phyloP scores from a whole-genome alignment of 352 stramenopile species.

The Phytophthora megakarya region DNA sequence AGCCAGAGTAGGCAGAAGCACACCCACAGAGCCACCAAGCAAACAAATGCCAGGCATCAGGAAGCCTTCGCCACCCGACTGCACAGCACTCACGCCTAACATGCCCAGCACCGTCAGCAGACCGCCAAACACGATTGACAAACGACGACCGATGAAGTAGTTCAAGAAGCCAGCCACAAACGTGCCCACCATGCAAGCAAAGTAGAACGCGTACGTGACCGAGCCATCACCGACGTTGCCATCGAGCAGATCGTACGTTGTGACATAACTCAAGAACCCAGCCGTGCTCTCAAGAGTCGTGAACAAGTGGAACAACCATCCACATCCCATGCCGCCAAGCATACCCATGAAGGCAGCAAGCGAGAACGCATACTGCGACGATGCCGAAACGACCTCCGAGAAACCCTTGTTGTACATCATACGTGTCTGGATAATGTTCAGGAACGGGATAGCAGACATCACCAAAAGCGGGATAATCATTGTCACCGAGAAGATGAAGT shows the following conservation, averaged over 20 bases:
- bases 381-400: slow-evolving; percentile 83
- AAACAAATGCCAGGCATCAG: slow-evolving; percentile 69
- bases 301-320: slow-evolving; percentile 85
- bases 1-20: slow-evolving; percentile 74
- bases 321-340: slow-evolving; percentile 67
- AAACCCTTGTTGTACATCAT: slow-evolving; percentile 94
- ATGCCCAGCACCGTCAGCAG: slow-evolving; percentile 74
- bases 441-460: slow-evolving; percentile 83
- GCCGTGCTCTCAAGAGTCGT: slow-evolving; percentile 72
- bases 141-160: slow-evolving; percentile 75
- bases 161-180: slow-evolving; percentile 61
- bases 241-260: slow-evolving; percentile 72
- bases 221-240: slow-evolving; percentile 62
- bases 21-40: slow-evolving; percentile 56
- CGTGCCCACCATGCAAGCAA: slow-evolving; percentile 50
- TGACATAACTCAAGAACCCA: slow-evolving; percentile 79
- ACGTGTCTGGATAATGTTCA: slow-evolving; percentile 88
- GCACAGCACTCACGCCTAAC: slow-evolving; percentile 67
- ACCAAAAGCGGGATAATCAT: slow-evolving; percentile 82
- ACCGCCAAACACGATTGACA: slow-evolving; percentile 75
- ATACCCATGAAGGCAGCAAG: slow-evolving; percentile 80
- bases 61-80: slow-evolving; percentile 55
- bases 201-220: slow-evolving; percentile 78
- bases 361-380: slow-evolving; percentile 87
- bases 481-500: slow-evolving; percentile 77